These are phyloP conservation scores for Exophiala calicioides DNA, from an alignment of 2,329 filamentous ascomycete species.

Conservation along the genomic window DNA sequence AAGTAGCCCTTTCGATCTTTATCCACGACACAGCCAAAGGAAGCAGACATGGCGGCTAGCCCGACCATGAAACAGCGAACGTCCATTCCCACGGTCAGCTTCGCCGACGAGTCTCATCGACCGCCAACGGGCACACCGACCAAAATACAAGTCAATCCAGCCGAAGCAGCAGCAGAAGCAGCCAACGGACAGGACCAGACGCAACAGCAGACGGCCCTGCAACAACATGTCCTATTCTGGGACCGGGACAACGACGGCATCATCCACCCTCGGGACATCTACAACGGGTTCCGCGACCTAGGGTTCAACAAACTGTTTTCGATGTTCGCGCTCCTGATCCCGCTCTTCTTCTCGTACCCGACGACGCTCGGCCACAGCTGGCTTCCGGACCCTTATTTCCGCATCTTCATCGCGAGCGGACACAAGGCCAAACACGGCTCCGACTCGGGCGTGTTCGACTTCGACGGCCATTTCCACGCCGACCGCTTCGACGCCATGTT, in stretches of 20 bases:
- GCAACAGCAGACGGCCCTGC: constrained; percentile 14
- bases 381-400: constrained; percentile 49
- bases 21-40: too few species aligned
- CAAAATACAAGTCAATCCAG: neutral
- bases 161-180: neutral
- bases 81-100: too few species aligned
- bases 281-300: constrained; percentile 47
- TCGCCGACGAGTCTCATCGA: too few species aligned
- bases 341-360: constrained; percentile 49
- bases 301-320: constrained; percentile 44
- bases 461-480: constrained; percentile 48
- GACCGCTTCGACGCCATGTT: constrained; percentile 53
- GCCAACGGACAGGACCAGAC: neutral
- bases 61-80: too few species aligned
- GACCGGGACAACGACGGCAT: constrained; percentile 55
- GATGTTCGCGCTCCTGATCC: constrained; percentile 42
- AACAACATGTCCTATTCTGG: constrained; percentile 48
- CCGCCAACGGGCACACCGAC: neutral
- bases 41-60: too few species aligned
- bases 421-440: constrained; percentile 49
- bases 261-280: constrained; percentile 56
- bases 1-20: too few species aligned
- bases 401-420: constrained; percentile 43
- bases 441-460: constrained; percentile 47
- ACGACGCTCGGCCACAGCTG: constrained; percentile 39